Percentiles rank a stretch among this genome's conserved stretches.
Conservation (phyloP, 1,139 yeast species). For the Sugiyamaella paludigena region DNA sequence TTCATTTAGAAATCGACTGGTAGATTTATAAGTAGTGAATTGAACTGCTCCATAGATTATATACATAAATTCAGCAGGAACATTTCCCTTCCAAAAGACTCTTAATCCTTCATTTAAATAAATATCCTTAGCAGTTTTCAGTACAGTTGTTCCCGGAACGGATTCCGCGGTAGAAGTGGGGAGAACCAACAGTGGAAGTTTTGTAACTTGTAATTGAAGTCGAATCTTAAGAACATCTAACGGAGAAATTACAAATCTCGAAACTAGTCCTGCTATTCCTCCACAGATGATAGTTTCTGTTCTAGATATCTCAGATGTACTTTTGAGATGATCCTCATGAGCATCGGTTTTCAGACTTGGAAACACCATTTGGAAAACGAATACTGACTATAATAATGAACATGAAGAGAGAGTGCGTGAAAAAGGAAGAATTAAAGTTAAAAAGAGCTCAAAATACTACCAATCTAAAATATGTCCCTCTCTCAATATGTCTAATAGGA, state of each 20-base stretch:
- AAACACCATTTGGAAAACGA: no score
- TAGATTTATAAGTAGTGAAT: slow-evolving; percentile 65
- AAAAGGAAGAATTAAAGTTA: no score
- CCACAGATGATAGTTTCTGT: slow-evolving; percentile 59
- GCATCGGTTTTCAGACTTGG: no score
- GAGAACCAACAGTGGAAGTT: slow-evolving; percentile 1
- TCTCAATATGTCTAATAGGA: no score
- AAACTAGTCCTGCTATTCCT: slow-evolving; percentile 61
- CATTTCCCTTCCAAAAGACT: slow-evolving; percentile 91
- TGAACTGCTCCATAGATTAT: slow-evolving; percentile 82
- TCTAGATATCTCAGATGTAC: slow-evolving; percentile 33
- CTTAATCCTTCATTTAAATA: slow-evolving; percentile 51
- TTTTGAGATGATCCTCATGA: slow-evolving; percentile 31
- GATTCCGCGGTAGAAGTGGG: background rate
- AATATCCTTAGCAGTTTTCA: slow-evolving; percentile 41
- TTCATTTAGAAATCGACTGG: slow-evolving; percentile 46
- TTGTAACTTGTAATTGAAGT: slow-evolving; percentile 55
- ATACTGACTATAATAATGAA: no score
- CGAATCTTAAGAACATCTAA: slow-evolving; percentile 86
- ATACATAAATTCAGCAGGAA: slow-evolving; percentile 87
- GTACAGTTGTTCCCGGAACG: slow-evolving; percentile 32
- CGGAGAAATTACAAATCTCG: slow-evolving; percentile 73
- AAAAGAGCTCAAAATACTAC: no score
- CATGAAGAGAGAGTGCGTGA: no score
- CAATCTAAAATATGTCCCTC: no score